Conservation (phyloP, 257 asterid genomes). For the Scutellaria minor region DNA sequence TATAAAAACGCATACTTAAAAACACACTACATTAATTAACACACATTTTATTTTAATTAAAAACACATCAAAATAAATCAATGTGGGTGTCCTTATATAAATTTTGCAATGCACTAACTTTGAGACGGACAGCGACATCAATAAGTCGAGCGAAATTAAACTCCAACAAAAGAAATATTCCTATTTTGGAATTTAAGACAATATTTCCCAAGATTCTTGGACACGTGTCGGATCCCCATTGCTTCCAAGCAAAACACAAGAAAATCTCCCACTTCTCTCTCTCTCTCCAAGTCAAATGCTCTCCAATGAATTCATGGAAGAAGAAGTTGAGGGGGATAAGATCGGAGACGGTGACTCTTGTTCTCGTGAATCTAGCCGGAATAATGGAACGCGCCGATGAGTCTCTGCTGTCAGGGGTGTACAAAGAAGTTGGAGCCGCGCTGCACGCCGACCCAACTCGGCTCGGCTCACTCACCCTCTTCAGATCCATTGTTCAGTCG, state of each 20-base stretch:
- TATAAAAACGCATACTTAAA: too few species aligned
- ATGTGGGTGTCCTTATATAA: too few species aligned
- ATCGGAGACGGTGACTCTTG: conserved; percentile 59
- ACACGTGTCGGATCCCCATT: not conserved
- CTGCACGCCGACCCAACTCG: conserved; percentile 86
- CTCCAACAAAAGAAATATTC: not conserved
- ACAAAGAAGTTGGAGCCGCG: conserved; percentile 80
- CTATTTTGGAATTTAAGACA: not conserved
- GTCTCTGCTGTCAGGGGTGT: conserved; percentile 79
- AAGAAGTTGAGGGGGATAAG: conserved; percentile 35
- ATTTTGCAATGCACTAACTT: too few species aligned
- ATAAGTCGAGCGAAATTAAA: not conserved
- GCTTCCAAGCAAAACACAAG: too few species aligned
- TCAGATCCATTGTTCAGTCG: conserved; percentile 79
- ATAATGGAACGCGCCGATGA: conserved; percentile 95
- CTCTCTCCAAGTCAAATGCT: conserved; percentile 30
- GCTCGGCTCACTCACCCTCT: conserved; percentile 74
- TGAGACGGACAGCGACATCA: not conserved
- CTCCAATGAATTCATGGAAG: not conserved
- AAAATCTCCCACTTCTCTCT: not conserved
- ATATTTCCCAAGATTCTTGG: too few species aligned
- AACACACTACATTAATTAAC: too few species aligned
- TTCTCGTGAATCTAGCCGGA: conserved; percentile 78
- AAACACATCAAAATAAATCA: too few species aligned
- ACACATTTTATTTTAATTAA: too few species aligned